Percentiles rank a stretch among this genome's conserved stretches.
Evolutionary conservation across 305 asterid species (phyloP).

Genomic region (Solanum hybrid): DNA sequence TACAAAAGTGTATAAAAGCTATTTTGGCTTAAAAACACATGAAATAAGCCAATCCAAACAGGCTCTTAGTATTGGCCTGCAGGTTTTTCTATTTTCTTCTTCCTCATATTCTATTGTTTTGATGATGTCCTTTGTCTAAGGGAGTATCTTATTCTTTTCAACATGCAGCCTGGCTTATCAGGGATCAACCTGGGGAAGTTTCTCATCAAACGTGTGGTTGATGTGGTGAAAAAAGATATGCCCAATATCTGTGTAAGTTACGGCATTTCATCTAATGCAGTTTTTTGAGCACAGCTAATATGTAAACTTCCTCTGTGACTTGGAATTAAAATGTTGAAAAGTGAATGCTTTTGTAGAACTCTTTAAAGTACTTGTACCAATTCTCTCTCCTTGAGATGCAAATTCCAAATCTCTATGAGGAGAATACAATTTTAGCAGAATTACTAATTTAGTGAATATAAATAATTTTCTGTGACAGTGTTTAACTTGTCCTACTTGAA

Average conservation of each 20-base stretch:
- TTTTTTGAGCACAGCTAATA: neutral
- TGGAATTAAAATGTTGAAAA: neutral
- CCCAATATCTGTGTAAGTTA: constrained; percentile 63
- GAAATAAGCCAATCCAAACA: neutral
- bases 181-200: constrained; percentile 91
- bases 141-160: constrained; percentile 1
- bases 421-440: neutral
- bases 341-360: neutral
- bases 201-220: constrained; percentile 89
- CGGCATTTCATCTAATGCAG: neutral
- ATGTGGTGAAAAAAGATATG: constrained; percentile 87
- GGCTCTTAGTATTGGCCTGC: neutral
- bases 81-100: neutral
- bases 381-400: neutral
- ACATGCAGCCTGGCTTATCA: constrained; percentile 81
- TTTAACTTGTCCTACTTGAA: neutral
- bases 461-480: neutral
- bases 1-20: neutral
- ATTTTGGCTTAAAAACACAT: neutral
- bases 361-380: neutral
- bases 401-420: neutral
- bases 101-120: neutral
- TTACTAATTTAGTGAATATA: neutral
- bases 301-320: neutral
- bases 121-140: neutral